Percentiles rank a stretch among this genome's conserved stretches.
phyloP scores from a whole-genome alignment of 345 rosid genomes.

The sweet orange (Citrus sinensis) region DNA sequence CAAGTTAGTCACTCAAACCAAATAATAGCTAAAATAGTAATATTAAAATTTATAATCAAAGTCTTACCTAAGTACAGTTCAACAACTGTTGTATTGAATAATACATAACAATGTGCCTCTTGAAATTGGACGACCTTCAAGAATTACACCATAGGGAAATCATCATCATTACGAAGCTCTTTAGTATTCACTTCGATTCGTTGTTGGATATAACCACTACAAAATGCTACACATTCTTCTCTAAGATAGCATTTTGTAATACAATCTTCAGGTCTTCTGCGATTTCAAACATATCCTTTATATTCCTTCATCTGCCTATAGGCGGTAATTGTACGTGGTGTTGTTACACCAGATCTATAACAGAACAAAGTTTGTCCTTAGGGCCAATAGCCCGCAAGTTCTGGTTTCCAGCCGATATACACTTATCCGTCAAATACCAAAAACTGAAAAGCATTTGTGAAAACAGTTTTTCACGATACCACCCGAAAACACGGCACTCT shows the following conservation, averaged over 20 bases:
- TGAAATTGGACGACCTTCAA: not conserved
- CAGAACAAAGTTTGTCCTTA: too few relatives aligned
- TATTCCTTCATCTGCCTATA: not conserved
- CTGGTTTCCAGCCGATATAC: too few relatives aligned
- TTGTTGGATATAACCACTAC: not conserved
- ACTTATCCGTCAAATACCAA: too few relatives aligned
- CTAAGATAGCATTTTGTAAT: not conserved
- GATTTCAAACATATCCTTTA: not conserved
- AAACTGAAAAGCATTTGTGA: too few relatives aligned
- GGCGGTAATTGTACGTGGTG: too few relatives aligned
- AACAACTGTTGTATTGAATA: not conserved
- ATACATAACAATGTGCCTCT: not conserved
- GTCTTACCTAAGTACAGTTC: not conserved
- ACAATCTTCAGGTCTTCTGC: not conserved
- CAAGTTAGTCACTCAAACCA: too few relatives aligned
- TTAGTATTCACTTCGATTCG: not conserved
- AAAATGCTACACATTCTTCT: not conserved
- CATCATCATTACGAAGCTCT: not conserved
- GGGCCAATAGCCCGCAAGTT: too few relatives aligned
- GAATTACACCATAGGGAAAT: not conserved
- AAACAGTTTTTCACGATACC: too few relatives aligned
- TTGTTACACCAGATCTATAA: too few relatives aligned
- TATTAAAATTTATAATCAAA: not conserved
- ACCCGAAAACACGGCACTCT: too few relatives aligned
- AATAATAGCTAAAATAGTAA: too few relatives aligned